Conservation (phyloP, 371 early-diverging fungal genomes). For the Funneliformis caledonium region DNA sequence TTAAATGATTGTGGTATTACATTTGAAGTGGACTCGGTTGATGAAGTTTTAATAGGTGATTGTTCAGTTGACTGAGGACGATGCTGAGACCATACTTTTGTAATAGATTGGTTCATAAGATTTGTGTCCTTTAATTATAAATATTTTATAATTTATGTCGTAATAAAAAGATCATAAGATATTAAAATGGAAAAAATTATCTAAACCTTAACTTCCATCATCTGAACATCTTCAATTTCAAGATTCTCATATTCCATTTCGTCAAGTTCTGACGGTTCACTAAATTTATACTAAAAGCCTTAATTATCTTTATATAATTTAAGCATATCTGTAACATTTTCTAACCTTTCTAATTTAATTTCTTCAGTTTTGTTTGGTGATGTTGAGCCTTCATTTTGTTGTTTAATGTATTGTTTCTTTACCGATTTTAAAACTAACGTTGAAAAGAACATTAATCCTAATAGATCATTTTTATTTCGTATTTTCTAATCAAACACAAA, state of each 20-base stretch:
- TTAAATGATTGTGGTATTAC: conserved; percentile 37
- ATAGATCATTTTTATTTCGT: background rate
- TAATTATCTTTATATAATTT: too few species aligned
- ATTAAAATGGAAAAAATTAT: background rate
- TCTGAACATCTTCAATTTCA: background rate
- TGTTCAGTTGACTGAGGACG: conserved; percentile 43
- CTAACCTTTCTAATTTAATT: background rate
- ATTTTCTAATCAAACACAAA: background rate
- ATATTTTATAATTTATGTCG: background rate
- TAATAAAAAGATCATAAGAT: background rate
- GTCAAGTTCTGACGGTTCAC: background rate
- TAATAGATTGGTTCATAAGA: conserved; percentile 76
- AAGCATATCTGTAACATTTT: background rate
- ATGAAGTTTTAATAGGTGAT: conserved; percentile 41
- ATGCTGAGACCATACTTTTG: conserved; percentile 66
- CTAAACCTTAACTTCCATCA: conserved; percentile 40
- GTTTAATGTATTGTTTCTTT: background rate
- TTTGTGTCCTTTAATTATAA: conserved; percentile 57
- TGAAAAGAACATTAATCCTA: background rate
- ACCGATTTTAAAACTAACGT: conserved; percentile 16
- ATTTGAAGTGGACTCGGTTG: conserved; percentile 32
- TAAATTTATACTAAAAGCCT: background rate
- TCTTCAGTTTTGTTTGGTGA: background rate
- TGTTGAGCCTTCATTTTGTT: background rate
- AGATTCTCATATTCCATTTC: background rate